Evolutionary conservation across 768 basidiomycete genomes (phyloP).

Genomic region (Trametes punicea): DNA sequence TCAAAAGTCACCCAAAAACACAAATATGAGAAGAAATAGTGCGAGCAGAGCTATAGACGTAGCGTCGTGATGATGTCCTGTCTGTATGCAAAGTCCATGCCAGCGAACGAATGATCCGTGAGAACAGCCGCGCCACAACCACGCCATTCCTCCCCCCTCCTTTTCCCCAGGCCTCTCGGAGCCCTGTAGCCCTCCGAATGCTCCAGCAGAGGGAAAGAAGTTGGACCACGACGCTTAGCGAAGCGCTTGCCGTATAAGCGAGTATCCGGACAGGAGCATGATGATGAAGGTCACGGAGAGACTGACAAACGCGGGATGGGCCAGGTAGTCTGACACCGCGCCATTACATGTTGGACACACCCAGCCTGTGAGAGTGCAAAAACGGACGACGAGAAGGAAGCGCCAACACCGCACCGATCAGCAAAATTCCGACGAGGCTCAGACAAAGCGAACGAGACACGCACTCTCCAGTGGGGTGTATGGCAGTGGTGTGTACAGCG

Average conservation of each 20-base stretch:
- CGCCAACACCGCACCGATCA: background rate
- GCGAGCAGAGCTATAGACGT: conserved; percentile 16
- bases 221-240: conserved; percentile 16
- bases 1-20: background rate
- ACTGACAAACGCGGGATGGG: conserved; percentile 56
- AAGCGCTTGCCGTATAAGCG: conserved; percentile 42
- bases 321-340: conserved; percentile 31
- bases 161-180: background rate
- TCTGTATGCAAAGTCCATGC: conserved; percentile 13
- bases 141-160: background rate
- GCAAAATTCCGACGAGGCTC: background rate
- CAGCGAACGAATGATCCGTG: conserved; percentile 14
- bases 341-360: conserved; percentile 48
- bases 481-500: conserved; percentile 72
- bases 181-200: background rate
- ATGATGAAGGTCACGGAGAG: conserved; percentile 55
- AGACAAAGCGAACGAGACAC: background rate
- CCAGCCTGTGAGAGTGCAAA: conserved; percentile 48
- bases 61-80: conserved; percentile 15
- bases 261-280: conserved; percentile 64
- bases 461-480: conserved; percentile 64
- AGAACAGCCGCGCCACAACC: conserved; percentile 10
- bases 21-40: background rate
- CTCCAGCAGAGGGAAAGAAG: background rate
- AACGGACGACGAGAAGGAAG: background rate